Evolutionary conservation across 805 yeast species (phyloP), one percentile per base, ranked within the genome.

Genomic region (Candida coleopterorum): DNA sequence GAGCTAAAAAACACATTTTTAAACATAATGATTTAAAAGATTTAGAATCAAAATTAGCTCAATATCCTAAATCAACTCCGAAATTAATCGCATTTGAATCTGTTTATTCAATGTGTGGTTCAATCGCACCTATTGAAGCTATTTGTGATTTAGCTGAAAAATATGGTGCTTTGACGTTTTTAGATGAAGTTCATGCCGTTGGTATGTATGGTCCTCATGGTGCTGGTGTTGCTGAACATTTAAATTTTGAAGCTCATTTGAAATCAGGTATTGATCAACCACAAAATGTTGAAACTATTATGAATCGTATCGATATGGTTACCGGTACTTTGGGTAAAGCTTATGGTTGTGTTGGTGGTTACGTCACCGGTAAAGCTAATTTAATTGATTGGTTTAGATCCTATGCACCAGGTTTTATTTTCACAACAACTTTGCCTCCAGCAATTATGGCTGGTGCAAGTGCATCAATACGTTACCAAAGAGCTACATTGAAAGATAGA

Each of bases 181-280:
- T 93, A 59, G 99, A 93, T 60, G 99, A 93, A 64, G 99, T 93
- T 25, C 99, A 93, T 56, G 97, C 98, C 24, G 97, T 93, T 32
- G 99, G 99, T 38, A 76, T 93, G 81, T 93, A 93, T 58, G 99
- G 99, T 52, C 97, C 99, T 42, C 96, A 85, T 53, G 99, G 99
- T 56, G 98, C 96, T 23, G 99, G 99, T 67, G 97, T 93, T 38
- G 96, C 97, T 32, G 99, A 93, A 64, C 98, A 93, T 60, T 71
- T 84, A 52, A 86, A 93, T 64, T 93, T 88, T 50, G 85, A 85
- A 32, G 79, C 80, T 38, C 95, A 90, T 57, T 76, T 85, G 54
- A 57, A 68, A 40, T 60, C 79, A 11, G 93, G 93, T 47, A 66
- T 78, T 48, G 72, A 72, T 10, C 66, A 76, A 12, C 61, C 64